Evolutionary conservation across 179 eudicot genomes (phyloP).

Genomic region (Gypsophila paniculata): DNA sequence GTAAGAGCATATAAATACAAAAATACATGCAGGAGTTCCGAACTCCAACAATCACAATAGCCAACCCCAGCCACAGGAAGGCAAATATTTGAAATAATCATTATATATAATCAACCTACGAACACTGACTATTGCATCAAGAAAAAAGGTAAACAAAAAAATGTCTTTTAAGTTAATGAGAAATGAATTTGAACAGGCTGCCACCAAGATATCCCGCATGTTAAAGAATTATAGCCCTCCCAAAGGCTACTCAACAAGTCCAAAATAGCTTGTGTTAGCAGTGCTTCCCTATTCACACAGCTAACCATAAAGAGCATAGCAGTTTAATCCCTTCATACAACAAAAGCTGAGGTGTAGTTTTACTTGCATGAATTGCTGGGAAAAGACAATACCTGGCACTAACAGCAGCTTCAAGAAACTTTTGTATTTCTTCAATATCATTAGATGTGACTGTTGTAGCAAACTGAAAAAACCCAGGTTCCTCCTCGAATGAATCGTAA

Average conservation of each 20-base stretch:
- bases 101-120: too few species aligned
- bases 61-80: too few species aligned
- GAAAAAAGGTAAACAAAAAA: background rate
- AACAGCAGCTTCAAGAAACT: slow-evolving; percentile 85
- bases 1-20: too few species aligned
- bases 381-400: slow-evolving; percentile 43
- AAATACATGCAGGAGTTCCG: too few species aligned
- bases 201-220: background rate
- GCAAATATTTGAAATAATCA: too few species aligned
- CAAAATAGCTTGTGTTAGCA: background rate
- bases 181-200: slow-evolving; percentile 2
- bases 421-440: slow-evolving; percentile 92
- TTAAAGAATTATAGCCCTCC: slow-evolving; percentile 1
- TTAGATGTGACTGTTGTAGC: slow-evolving; percentile 74
- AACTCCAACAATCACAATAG: too few species aligned
- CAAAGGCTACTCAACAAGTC: background rate
- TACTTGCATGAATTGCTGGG: slow-evolving; percentile 16
- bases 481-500: slow-evolving; percentile 73
- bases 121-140: too few species aligned
- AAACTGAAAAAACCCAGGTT: slow-evolving; percentile 71
- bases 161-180: background rate
- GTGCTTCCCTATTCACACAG: background rate
- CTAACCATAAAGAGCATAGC: background rate
- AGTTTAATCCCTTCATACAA: background rate
- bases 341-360: background rate